Evolutionary conservation across 257 asterid species (phyloP).

Genomic region (Cinchona pubescens): DNA sequence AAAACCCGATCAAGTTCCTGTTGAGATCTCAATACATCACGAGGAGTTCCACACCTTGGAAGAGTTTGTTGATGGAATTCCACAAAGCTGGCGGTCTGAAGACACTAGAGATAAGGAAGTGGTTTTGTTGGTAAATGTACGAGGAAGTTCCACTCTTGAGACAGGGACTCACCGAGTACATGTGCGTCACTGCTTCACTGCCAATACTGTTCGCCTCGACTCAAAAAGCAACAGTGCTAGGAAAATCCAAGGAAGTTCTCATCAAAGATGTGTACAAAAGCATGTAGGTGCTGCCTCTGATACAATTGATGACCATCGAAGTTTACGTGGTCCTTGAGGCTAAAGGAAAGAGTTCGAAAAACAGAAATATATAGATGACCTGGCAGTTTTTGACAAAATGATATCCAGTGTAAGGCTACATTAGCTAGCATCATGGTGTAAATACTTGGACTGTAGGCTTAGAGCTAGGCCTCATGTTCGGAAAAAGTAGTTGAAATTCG

Average conservation of each 20-base stretch:
- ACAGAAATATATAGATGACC: neutral
- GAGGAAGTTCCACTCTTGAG: constrained; percentile 51
- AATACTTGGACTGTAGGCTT: constrained; percentile 18
- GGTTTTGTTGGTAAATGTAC: constrained; percentile 49
- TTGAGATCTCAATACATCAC: constrained; percentile 56
- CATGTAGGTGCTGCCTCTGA: constrained; percentile 22
- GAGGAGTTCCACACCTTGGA: constrained; percentile 58
- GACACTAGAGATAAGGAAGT: constrained; percentile 73
- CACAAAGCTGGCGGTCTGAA: constrained; percentile 83
- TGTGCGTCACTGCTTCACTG: constrained; percentile 44
- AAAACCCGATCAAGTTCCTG: constrained; percentile 52
- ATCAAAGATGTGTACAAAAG: constrained; percentile 19
- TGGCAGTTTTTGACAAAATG: constrained; percentile 2
- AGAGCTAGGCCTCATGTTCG: constrained; percentile 9
- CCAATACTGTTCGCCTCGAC: constrained; percentile 25
- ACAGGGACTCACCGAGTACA: constrained; percentile 43
- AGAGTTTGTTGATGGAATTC: constrained; percentile 54
- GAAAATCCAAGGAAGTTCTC: constrained; percentile 41
- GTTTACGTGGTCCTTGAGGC: constrained; percentile 18
- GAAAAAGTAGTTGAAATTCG: neutral
- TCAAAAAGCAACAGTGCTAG: constrained; percentile 35
- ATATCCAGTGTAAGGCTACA: constrained; percentile 1
- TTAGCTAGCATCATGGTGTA: constrained; percentile 17
- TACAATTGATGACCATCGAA: constrained; percentile 20
- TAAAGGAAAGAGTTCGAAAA: neutral